phyloP scores from a whole-genome alignment of 768 basidiomycete genomes.

The Amanita muscaria region DNA sequence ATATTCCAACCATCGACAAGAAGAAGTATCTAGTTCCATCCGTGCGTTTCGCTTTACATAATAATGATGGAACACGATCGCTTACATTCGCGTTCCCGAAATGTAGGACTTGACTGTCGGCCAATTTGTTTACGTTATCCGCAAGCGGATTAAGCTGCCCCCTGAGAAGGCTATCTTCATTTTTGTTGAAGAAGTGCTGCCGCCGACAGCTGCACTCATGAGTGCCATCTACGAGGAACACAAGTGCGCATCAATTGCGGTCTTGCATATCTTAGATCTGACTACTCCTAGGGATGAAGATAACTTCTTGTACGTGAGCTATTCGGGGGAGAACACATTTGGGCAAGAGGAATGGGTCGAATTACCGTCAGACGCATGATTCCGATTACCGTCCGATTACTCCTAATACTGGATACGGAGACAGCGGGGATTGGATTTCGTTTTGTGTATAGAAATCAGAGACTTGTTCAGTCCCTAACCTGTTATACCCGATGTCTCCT shows the following conservation, averaged over 20 bases:
- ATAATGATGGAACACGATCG: neutral
- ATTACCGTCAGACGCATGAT: constrained; percentile 29
- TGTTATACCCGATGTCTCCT: constrained; percentile 7
- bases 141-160: constrained; percentile 99
- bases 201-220: constrained; percentile 97
- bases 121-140: constrained; percentile 98
- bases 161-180: constrained; percentile 99
- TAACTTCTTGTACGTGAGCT: constrained; percentile 96
- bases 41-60: constrained; percentile 34
- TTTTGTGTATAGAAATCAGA: constrained; percentile 5
- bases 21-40: constrained; percentile 99
- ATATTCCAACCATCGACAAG: constrained; percentile 99
- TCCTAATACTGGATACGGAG: neutral
- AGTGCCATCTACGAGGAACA: constrained; percentile 99
- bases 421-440: constrained; percentile 9
- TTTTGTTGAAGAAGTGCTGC: constrained; percentile 97
- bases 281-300: constrained; percentile 86
- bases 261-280: constrained; percentile 18
- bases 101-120: constrained; percentile 91
- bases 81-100: neutral
- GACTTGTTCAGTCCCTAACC: constrained; percentile 5
- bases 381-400: neutral
- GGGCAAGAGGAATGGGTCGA: constrained; percentile 49
- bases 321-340: constrained; percentile 98
- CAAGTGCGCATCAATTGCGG: constrained; percentile 56